Percentiles rank a stretch among this genome's conserved stretches.
Conservation (phyloP, 202 grass and related monocot species). For the Schoenoplectus tabernaemontani region DNA sequence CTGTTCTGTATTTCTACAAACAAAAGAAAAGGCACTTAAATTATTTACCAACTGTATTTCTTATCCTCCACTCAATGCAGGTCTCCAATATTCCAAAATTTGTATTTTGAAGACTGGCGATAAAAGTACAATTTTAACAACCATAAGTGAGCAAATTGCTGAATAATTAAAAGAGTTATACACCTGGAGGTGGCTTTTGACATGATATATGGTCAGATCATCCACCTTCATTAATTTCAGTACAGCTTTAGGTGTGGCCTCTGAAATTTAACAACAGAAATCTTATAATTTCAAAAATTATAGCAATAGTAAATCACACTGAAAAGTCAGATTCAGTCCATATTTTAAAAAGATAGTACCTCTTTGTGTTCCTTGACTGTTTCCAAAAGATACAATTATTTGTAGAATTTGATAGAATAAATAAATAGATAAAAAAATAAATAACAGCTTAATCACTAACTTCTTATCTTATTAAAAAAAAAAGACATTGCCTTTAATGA, state of each 20-base stretch:
- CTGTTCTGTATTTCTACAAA: constrained; percentile 95
- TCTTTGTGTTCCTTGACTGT: background rate
- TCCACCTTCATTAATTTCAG: constrained; percentile 93
- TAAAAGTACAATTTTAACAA: background rate
- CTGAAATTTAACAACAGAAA: constrained; percentile 37
- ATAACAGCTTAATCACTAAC: background rate
- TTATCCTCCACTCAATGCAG: background rate
- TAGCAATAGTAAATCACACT: background rate
- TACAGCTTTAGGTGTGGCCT: constrained; percentile 91
- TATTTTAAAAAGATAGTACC: background rate
- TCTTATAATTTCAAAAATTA: constrained; percentile 20
- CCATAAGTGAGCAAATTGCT: constrained; percentile 1
- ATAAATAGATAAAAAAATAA: background rate
- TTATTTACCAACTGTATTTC: constrained; percentile 5
- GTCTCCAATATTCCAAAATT: background rate
- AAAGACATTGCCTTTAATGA: background rate
- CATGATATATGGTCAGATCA: constrained; percentile 94
- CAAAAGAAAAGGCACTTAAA: constrained; percentile 20
- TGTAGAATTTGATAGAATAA: background rate
- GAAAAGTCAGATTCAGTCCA: background rate
- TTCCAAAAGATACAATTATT: background rate
- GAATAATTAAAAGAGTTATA: constrained; percentile 15
- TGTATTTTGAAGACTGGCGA: background rate
- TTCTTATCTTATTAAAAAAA: background rate
- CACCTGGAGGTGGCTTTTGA: constrained; percentile 98